Evolutionary conservation across 257 asterid genomes (phyloP).

Genomic region (Solanum piurae): DNA sequence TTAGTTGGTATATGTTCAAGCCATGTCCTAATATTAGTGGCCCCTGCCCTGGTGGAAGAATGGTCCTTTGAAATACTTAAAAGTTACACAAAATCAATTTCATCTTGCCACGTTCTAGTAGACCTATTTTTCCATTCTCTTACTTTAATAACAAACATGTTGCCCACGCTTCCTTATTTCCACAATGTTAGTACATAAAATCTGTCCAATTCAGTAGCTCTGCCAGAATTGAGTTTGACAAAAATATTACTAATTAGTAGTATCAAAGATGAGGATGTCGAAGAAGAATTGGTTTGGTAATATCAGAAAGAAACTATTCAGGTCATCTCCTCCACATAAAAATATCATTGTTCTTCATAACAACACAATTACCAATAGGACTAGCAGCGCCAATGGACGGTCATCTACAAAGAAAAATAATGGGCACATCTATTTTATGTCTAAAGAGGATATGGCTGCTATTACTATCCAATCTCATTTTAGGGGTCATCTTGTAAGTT

Average conservation of each 20-base stretch:
- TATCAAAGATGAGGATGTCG: background rate
- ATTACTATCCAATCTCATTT: constrained; percentile 56
- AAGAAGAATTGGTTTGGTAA: constrained; percentile 26
- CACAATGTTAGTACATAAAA: background rate
- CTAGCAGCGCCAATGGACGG: background rate
- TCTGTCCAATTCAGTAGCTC: background rate
- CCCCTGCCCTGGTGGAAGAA: background rate
- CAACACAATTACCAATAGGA: constrained; percentile 16
- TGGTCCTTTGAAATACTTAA: constrained; percentile 7
- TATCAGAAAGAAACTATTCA: constrained; percentile 29
- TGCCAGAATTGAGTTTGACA: background rate
- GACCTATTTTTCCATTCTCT: background rate
- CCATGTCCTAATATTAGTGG: background rate
- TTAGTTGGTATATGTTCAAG: background rate
- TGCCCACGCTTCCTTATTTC: background rate
- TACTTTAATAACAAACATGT: constrained; percentile 10
- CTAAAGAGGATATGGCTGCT: constrained; percentile 60
- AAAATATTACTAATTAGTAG: background rate
- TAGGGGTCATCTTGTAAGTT: constrained; percentile 60
- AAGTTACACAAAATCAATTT: constrained; percentile 7
- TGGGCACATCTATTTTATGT: constrained; percentile 1
- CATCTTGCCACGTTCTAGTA: constrained; percentile 36
- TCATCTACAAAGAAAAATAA: background rate
- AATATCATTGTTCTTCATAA: constrained; percentile 22
- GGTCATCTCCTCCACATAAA: constrained; percentile 18